Evolutionary conservation across 2,329 filamentous ascomycete genomes (phyloP).

Genomic region (Cryphonectria nitschkei): DNA sequence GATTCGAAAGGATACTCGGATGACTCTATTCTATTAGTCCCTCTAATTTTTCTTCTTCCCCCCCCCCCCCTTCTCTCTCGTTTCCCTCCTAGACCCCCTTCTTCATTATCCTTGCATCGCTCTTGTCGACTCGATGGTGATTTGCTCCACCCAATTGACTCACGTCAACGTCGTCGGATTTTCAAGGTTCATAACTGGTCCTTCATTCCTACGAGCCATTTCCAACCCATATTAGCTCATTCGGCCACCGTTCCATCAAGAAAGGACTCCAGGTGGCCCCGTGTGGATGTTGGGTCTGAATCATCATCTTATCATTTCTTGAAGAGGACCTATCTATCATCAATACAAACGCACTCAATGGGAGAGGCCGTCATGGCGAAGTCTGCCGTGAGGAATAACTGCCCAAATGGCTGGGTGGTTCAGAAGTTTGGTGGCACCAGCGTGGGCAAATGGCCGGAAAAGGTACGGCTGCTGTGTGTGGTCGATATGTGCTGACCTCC

Average conservation of each 20-base stretch:
- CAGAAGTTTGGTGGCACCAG: constrained; percentile 97
- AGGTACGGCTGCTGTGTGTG: constrained; percentile 43
- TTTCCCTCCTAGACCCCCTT: not conserved
- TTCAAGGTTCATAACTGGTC: not conserved
- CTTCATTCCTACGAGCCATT: constrained; percentile 3
- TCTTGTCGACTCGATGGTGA: not conserved
- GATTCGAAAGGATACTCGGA: not conserved
- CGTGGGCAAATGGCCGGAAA: constrained; percentile 87
- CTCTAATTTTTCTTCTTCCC: not conserved
- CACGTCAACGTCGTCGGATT: constrained; percentile 6
- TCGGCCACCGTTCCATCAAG: not conserved
- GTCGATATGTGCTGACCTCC: not conserved
- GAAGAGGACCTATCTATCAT: not conserved
- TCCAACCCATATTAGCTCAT: not conserved
- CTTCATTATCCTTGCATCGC: not conserved
- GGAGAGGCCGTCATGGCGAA: constrained; percentile 35
- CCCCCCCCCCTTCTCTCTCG: no score
- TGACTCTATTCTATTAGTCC: not conserved
- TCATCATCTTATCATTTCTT: not conserved
- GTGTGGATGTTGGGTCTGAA: not conserved
- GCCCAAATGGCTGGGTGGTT: constrained; percentile 71
- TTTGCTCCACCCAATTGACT: constrained; percentile 21
- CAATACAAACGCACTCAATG: constrained; percentile 1
- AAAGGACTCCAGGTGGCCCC: not conserved
- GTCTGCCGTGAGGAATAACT: constrained; percentile 35